Evolutionary conservation across 2,329 filamentous ascomycete genomes (phyloP), one percentile per base, ranked within the genome.

Genomic region (Graphilbum ipis-grandicollis): DNA sequence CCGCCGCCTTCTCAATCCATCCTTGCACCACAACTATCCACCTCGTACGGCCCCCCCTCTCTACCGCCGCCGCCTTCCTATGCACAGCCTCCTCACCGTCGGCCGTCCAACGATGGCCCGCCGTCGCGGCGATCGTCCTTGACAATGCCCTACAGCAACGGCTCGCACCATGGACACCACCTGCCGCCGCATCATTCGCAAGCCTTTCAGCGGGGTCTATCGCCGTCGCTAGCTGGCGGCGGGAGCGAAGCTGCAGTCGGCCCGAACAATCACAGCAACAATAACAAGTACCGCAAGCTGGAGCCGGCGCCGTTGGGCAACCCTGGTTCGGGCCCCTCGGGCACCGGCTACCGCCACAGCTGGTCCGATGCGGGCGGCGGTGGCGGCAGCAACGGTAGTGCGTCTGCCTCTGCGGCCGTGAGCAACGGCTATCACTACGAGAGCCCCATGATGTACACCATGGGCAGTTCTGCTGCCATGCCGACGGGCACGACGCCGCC

Each of bases 221-320:
- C 21, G 21, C 21, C 21, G 21, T 23, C 21, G 21, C 21, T 23
- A 10, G 21, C 21, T 6, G 6, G 5, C 5, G 12, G 19, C 18
- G 18, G n/a, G 18, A 13, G 18, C 5, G 18, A 30, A 30, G 19
- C 6, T 31, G 17, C 18, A 12, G 32, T n/a, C 31, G 23, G 40
- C 34, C 36, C 35, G 19, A 68, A n/a, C n/a, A n/a, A n/a, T n/a
- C n/a, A n/a, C n/a, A n/a, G n/a, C n/a, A n/a, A n/a, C n/a, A n/a
- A n/a, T n/a, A n/a, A n/a, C n/a, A n/a, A 69, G 46, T 72, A 70
- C 46, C 61, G 68, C 33, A 71, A 70, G 50, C 63, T 74, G 29
- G 68, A 71, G 42, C 69, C 69, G 9, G 69, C 69, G 0, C 68
- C 33, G 26, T 13, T 28, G 10, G 26, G 18, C 29, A 21, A 15